A percentile compares a stretch with the other conserved stretches of the same genome.
Conservation (phyloP, 257 asterid genomes). For the Nicotiana tabacum region DNA sequence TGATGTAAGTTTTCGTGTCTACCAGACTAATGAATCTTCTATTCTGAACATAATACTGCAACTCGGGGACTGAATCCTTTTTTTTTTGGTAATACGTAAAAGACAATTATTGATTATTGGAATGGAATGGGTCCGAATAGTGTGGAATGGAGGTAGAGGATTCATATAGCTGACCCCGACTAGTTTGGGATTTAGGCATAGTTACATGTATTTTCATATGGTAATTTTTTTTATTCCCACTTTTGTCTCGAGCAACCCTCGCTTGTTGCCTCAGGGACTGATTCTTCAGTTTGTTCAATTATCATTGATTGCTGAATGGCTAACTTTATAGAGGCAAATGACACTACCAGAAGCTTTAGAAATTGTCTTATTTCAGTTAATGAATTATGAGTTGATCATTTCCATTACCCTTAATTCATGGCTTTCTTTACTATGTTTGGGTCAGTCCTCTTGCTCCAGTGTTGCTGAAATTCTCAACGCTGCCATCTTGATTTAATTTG, state of each 20-base stretch:
- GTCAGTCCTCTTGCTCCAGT: neutral
- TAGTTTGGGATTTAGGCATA: neutral
- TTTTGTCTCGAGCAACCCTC: neutral
- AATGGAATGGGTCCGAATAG: neutral
- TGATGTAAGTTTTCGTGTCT: constrained; percentile 54
- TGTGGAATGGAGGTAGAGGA: neutral
- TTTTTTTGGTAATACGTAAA: neutral
- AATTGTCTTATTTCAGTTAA: neutral
- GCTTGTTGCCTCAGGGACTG: neutral
- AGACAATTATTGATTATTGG: neutral
- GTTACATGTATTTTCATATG: neutral
- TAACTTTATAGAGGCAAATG: neutral
- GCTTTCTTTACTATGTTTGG: neutral
- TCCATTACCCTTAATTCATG: neutral
- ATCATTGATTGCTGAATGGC: neutral
- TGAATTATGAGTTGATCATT: neutral
- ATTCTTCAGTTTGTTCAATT: neutral
- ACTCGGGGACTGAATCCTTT: neutral
- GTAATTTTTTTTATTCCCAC: neutral
- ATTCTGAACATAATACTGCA: neutral
- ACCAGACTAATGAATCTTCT: constrained; percentile 1
- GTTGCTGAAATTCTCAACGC: neutral
- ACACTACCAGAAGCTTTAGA: constrained; percentile 1
- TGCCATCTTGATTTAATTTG: neutral
- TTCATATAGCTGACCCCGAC: neutral